Base-by-base conservation (phyloP, 257 asterid species). In the Fraxinus cuspidata region DNA sequence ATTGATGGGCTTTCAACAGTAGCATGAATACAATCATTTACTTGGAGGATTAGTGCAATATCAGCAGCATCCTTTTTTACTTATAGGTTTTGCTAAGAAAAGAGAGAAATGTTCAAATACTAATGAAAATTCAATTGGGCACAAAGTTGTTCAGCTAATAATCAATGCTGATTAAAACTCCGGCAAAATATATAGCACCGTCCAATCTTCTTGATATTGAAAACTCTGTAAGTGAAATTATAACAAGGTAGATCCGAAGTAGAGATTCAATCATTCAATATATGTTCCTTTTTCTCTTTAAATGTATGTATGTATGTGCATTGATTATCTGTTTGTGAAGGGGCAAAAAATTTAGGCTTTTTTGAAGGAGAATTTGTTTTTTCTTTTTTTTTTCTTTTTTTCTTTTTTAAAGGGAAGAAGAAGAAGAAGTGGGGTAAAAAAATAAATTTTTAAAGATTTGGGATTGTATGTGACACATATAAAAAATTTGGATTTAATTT, bases 191-290 rank as follows among this genome's bases (percentile, higher is more conserved):
- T 28, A 37, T 7, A 38, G 37, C 23, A 56, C 69, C 75, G 79
- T 23, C n/a, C 64, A 74, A 79, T 77, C 77, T 77, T 18, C 49
- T 70, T 29, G 80, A 77, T 77, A 84, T 66, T 64, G 81, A 67
- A 72, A 76, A 77, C 78, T 37, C 84, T 44, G 85, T 65, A 71
- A 81, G 72, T 31, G 68, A 72, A 35, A 82, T 75, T 83, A 82
- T 78, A 79, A 82, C 21, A 51, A 72, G 49, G 75, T 81, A 86
- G 93, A 92, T 88, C 97, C 81, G 79, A 78, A 44, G 69, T 69
- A 28, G 29, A 51, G 74, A 74, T 11, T 10, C 7, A 1, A 29
- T 29, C 31, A 29, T 29, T 29, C 31, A 29, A 35, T 35, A 29
- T 29, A 35, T 40, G 47, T 40, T 10, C 15, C 0, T 40, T 10